Base-by-base conservation (phyloP, 1,284 basidiomycete genomes). In the Microbotryomycetes sp. region DNA sequence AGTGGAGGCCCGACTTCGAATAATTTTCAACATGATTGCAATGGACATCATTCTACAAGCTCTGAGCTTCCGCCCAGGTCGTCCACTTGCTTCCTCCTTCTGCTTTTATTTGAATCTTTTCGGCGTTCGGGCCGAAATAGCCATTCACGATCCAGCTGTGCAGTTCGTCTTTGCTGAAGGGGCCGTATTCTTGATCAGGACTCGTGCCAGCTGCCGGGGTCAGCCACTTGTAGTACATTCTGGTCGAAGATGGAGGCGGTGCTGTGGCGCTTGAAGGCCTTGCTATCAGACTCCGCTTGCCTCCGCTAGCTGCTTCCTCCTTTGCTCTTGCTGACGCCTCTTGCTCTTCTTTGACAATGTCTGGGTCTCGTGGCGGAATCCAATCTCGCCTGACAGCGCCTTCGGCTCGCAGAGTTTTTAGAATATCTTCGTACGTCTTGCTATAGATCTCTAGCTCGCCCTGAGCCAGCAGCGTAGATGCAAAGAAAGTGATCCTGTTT, bases 361-460 rank as follows among this genome's bases (percentile, higher is more conserved):
- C 80, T 81, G 59, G 84, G 76, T 71, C 88, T 82, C 18, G 84
- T 82, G 85, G 85, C 15, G 89, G 87, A 0, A 79, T 76, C 89
- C 89, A 91, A 54, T 81, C 78, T 5, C 78, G 72, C 49, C 83
- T 80, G 49, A 91, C 86, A 35, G 78, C 79, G 28, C 86, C 87
- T 15, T 86, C 82, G 1, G 82, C 79, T 27, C 87, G 82, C 15
- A 91, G 81, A 48, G 80, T 78, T 59, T 87, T 85, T 13, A 91
- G 82, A 58, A 91, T 80, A 70, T 88, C 85, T 71, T 90, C 88
- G 73, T 89, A 89, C 0, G 87, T 86, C 73, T 82, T 85, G 35
- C 84, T 86, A 76, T 91, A 91, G 57, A 91, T 82, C 69, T 91
- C 89, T 16, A 81, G 79, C 64, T 91, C 88, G 30, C 88, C 88